phyloP scores from a whole-genome alignment of 495 filamentous ascomycete genomes.

The Trichoderma gamsii region DNA sequence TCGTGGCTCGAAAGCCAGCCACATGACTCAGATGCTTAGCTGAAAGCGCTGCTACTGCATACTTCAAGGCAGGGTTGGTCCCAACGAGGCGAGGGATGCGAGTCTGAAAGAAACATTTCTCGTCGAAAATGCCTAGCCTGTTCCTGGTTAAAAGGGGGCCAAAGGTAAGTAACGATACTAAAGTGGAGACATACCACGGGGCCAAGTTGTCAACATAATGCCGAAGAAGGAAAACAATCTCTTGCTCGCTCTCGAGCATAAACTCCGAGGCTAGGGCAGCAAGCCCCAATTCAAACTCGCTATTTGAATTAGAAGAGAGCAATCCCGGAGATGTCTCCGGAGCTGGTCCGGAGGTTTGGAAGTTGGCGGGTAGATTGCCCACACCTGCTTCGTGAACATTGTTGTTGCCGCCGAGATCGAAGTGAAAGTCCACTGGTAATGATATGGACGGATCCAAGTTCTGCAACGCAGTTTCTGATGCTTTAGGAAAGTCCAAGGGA shows the following conservation, averaged over 20 bases:
- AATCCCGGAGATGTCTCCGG: not conserved
- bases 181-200: not conserved
- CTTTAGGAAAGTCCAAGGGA: not conserved
- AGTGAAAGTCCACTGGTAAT: not conserved
- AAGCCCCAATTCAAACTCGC: not conserved
- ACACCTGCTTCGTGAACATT: not conserved
- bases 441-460: not conserved
- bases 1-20: not conserved
- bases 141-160: not conserved
- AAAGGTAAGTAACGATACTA: not conserved
- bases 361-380: not conserved
- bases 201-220: slow-evolving; percentile 2
- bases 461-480: not conserved
- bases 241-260: slow-evolving; percentile 1
- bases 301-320: not conserved
- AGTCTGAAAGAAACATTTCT: not conserved
- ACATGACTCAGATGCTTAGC: slow-evolving; percentile 1
- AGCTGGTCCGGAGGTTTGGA: not conserved
- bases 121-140: not conserved
- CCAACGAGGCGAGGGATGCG: not conserved
- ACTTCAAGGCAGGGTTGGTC: not conserved
- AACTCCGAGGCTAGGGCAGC: slow-evolving; percentile 1
- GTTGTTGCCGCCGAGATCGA: not conserved
- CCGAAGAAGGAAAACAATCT: slow-evolving; percentile 3
- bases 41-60: not conserved